A percentile compares a stretch with the other conserved stretches of the same genome.
phyloP scores from a whole-genome alignment of 169 alveolate genomes.

The Plasmodium coatneyi region DNA sequence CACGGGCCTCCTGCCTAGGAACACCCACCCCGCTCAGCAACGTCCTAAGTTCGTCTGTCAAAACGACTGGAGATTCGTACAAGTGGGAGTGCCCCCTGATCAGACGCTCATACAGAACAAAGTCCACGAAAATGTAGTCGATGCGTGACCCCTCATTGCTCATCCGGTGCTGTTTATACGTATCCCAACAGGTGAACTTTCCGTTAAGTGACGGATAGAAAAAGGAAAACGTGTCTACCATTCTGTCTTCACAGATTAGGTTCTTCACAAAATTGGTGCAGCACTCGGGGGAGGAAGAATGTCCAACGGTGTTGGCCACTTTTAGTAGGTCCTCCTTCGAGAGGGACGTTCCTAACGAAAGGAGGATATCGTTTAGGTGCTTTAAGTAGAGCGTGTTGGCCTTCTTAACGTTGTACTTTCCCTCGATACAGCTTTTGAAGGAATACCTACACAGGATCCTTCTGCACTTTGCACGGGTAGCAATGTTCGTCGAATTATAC shows the following conservation, averaged over 20 bases:
- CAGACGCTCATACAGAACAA: conserved; percentile 24
- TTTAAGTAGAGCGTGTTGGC: conserved; percentile 34
- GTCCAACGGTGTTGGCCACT: conserved; percentile 25
- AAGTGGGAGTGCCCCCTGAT: conserved; percentile 12
- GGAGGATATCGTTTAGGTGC: conserved; percentile 22
- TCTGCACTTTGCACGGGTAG: neutral
- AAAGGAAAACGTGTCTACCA: conserved; percentile 62
- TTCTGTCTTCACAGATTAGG: conserved; percentile 38
- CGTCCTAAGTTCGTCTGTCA: conserved; percentile 1
- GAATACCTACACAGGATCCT: conserved; percentile 34
- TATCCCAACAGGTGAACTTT: conserved; percentile 72
- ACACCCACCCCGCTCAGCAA: neutral
- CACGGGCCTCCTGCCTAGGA: neutral
- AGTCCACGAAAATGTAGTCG: conserved; percentile 58
- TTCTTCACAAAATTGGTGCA: conserved; percentile 35
- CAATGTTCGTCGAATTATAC: neutral
- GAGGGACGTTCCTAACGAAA: conserved; percentile 20
- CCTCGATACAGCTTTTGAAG: conserved; percentile 1
- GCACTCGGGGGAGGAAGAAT: conserved; percentile 33
- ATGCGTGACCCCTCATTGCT: conserved; percentile 60
- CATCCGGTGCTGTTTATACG: conserved; percentile 31
- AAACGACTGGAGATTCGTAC: conserved; percentile 34
- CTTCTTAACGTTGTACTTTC: conserved; percentile 26
- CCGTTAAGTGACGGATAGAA: conserved; percentile 40
- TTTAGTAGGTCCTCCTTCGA: conserved; percentile 24